Evolutionary conservation across 2,329 filamentous ascomycete species (phyloP), one percentile per base, ranked within the genome.

Genomic region (Catunica adiposa): DNA sequence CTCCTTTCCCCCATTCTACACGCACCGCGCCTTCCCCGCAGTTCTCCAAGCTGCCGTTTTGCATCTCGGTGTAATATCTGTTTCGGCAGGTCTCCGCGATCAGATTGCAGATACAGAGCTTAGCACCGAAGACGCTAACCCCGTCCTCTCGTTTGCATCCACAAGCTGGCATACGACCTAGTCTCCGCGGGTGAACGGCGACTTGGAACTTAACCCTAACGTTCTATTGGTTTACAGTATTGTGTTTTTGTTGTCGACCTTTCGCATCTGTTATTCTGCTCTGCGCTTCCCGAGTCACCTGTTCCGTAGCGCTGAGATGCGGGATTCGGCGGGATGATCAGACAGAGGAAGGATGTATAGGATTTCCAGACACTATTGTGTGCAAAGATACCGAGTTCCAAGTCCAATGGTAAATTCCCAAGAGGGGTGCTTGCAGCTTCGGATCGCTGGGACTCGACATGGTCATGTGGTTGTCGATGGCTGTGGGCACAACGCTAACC

Each of bases 181-280:
- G 64, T 66, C 15, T 23, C 8, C 31, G 66, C 68, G 70, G 70
- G 78, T 76, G 78, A 83, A 79, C 74, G 73, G 73, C 29, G 70
- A 73, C 70, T 83, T 82, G 87, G 86, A 89, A 89, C 86, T 89
- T 94, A 95, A 94, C 89, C 89, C 89, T 95, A 95, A 58, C 57
- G 42, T 46, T 72, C 66, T 69, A 73, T 80, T 84, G 85, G 86
- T 80, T 78, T 67, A 42, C 7, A 86, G 84, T 76, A 65, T 89
- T 85, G 80, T 80, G 79, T 11, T 74, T 75, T 71, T 37, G n/a
- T 53, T 53, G 82, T 84, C 81, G 81, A 76, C 70, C 72, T 73
- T 72, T 53, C 40, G n/a, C 29, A 42, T 76, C 75, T 80, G 89
- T 67, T 89, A 89, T 53, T 14, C 65, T 70, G 60, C 60, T 54